These are phyloP conservation scores for Schizopora paradoxa DNA, from an alignment of 1,284 basidiomycete species.

Conservation along the genomic window DNA sequence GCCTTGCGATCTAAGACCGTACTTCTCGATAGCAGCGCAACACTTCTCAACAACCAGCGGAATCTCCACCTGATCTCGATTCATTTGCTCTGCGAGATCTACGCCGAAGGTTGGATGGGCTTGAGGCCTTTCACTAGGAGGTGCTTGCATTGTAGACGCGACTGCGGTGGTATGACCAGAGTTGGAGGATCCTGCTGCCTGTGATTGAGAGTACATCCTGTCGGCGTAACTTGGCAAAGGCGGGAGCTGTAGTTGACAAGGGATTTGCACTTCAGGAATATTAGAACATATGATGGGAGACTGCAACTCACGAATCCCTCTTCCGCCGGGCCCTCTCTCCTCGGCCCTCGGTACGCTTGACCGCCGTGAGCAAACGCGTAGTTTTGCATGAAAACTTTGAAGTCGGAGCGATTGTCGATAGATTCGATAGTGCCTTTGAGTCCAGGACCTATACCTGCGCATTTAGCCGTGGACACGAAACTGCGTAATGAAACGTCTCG, in stretches of 20 bases:
- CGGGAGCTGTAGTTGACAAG: slow-evolving; percentile 43
- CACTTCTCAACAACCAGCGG: slow-evolving; percentile 89
- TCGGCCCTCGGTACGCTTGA: slow-evolving; percentile 56
- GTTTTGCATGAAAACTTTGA: slow-evolving; percentile 96
- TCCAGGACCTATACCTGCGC: slow-evolving; percentile 59
- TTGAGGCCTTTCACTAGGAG: slow-evolving; percentile 57
- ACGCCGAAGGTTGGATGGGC: slow-evolving; percentile 86
- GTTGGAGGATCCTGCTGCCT: slow-evolving; percentile 9
- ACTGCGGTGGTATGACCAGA: slow-evolving; percentile 12
- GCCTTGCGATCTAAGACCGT: slow-evolving; percentile 81
- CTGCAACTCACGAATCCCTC: slow-evolving; percentile 74
- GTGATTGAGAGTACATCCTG: slow-evolving; percentile 19
- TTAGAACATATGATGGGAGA: slow-evolving; percentile 13
- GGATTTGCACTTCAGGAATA: slow-evolving; percentile 14
- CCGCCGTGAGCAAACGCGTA: slow-evolving; percentile 82
- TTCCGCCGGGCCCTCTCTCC: slow-evolving; percentile 78
- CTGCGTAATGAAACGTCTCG: slow-evolving; percentile 19
- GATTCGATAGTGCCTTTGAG: slow-evolving; percentile 84
- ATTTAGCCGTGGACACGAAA: neutral
- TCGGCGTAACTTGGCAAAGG: slow-evolving; percentile 46
- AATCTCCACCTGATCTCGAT: slow-evolving; percentile 83
- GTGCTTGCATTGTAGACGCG: slow-evolving; percentile 21
- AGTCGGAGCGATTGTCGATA: slow-evolving; percentile 93
- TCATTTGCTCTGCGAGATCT: slow-evolving; percentile 88
- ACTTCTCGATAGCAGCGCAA: slow-evolving; percentile 85